Conservation (phyloP, 495 filamentous ascomycete genomes). For the Lophiotrema nucula region DNA sequence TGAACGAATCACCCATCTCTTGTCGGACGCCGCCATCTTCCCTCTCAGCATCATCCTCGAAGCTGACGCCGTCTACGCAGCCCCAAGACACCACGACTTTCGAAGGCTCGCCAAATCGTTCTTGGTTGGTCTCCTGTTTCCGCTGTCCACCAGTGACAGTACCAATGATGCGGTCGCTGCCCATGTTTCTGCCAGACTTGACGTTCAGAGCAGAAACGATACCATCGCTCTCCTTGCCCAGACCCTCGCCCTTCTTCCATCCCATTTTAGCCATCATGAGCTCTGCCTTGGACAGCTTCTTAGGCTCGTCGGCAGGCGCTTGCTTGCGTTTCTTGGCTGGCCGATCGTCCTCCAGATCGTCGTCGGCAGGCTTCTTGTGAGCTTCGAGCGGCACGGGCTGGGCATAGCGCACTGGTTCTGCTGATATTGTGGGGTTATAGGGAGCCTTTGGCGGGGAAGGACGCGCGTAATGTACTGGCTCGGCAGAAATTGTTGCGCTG, state of each 20-base stretch:
- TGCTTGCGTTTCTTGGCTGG: conserved; percentile 50
- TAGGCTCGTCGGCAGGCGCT: conserved; percentile 70
- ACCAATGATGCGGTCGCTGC: conserved; percentile 7
- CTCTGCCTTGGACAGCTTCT: conserved; percentile 50
- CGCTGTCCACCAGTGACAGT: conserved; percentile 4
- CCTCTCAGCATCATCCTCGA: conserved; percentile 61
- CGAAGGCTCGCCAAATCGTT: conserved; percentile 71
- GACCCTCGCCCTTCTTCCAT: conserved; percentile 81
- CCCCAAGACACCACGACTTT: conserved; percentile 73
- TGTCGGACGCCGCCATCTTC: conserved; percentile 72
- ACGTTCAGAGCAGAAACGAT: conserved; percentile 48
- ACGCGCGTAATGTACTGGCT: conserved; percentile 17
- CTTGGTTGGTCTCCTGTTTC: conserved; percentile 48
- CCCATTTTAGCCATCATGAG: conserved; percentile 83
- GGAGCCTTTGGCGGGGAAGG: conserved; percentile 35
- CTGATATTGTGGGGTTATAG: conserved; percentile 58
- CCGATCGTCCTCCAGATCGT: background rate
- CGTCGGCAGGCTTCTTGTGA: background rate
- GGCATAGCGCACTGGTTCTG: too few relatives aligned
- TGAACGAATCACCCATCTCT: conserved; percentile 92
- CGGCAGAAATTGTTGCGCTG: background rate
- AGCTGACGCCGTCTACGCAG: conserved; percentile 80
- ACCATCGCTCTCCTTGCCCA: conserved; percentile 76
- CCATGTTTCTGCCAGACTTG: background rate
- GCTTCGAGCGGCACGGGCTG: conserved; percentile 82